A percentile compares a stretch with the other conserved stretches of the same genome.
phyloP scores from a whole-genome alignment of 495 filamentous ascomycete genomes.

The Rhizodiscina lignyota region DNA sequence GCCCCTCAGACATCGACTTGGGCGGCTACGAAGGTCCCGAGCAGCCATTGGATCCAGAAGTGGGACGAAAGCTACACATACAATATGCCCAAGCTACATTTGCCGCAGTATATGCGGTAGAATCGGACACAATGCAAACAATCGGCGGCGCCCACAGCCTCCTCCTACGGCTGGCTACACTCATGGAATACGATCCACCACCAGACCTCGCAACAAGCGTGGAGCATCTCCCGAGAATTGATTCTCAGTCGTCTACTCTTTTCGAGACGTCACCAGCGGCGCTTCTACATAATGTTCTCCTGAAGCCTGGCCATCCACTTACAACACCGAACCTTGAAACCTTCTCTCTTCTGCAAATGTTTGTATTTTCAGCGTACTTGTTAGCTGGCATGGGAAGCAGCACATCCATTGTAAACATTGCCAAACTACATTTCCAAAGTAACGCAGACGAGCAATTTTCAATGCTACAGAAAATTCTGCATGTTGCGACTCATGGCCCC shows the following conservation, averaged over 20 bases:
- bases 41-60: slow-evolving; percentile 31
- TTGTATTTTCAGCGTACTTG: slow-evolving; percentile 51
- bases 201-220: too few relatives aligned
- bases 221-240: too few relatives aligned
- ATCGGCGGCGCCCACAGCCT: slow-evolving; percentile 47
- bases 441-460: slow-evolving; percentile 47
- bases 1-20: slow-evolving; percentile 63
- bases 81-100: slow-evolving; percentile 59
- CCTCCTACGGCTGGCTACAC: slow-evolving; percentile 36
- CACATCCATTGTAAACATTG: slow-evolving; percentile 40
- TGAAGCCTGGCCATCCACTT: slow-evolving; percentile 44
- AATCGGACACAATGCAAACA: slow-evolving; percentile 38
- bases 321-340: slow-evolving; percentile 47
- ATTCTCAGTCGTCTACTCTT: too few relatives aligned
- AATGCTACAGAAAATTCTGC: slow-evolving; percentile 46
- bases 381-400: slow-evolving; percentile 42
- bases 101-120: slow-evolving; percentile 53
- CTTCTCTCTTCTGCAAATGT: slow-evolving; percentile 44
- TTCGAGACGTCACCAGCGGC: slow-evolving; percentile 24
- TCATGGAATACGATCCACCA: too few relatives aligned
- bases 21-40: slow-evolving; percentile 39
- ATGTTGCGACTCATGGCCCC: too few relatives aligned
- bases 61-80: slow-evolving; percentile 33
- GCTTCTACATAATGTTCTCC: slow-evolving; percentile 37
- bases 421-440: slow-evolving; percentile 38